A percentile compares a stretch with the other conserved stretches of the same genome.
Evolutionary conservation across 495 filamentous ascomycete genomes (phyloP).

Genomic region (Baudoinia panamericana): DNA sequence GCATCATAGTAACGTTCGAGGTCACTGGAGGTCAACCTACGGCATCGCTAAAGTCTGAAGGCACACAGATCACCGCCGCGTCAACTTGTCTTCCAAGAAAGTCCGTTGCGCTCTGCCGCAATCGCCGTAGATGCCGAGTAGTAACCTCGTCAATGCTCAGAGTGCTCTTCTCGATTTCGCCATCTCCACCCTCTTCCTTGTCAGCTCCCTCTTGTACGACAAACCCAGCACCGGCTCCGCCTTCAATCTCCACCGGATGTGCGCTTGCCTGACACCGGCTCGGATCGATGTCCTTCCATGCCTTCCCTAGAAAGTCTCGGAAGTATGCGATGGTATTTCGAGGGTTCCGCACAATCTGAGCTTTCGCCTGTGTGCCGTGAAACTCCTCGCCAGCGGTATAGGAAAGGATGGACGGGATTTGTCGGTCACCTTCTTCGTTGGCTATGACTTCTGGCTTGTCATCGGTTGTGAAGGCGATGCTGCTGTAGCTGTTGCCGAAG

Average conservation of each 20-base stretch:
- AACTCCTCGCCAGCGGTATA: conserved; percentile 94
- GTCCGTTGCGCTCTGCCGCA: conserved; percentile 73
- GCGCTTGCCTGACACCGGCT: conserved; percentile 87
- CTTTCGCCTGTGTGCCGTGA: conserved; percentile 89
- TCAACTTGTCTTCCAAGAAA: conserved; percentile 86
- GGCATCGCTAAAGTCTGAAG: conserved; percentile 82
- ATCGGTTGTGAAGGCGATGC: conserved; percentile 83
- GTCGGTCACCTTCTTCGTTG: conserved; percentile 97
- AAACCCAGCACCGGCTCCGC: conserved; percentile 8
- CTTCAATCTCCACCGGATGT: conserved; percentile 63
- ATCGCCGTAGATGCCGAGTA: conserved; percentile 70
- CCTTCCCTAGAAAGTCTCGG: conserved; percentile 86
- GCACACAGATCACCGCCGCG: conserved; percentile 82
- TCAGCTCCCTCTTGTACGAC: conserved; percentile 11
- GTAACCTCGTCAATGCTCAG: conserved; percentile 75
- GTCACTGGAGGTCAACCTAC: too few species aligned
- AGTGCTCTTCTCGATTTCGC: conserved; percentile 52
- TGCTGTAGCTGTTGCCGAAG: conserved; percentile 96
- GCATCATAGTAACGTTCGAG: too few species aligned
- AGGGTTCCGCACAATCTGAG: conserved; percentile 78
- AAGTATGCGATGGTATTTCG: conserved; percentile 91
- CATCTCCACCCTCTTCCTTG: conserved; percentile 27
- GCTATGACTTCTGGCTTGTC: conserved; percentile 96
- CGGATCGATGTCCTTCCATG: conserved; percentile 89
- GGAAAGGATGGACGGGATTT: conserved; percentile 87